A percentile compares a stretch with the other conserved stretches of the same genome.
Evolutionary conservation across 148 eudicot genomes (phyloP).

Genomic region (Polygonum aviculare): DNA sequence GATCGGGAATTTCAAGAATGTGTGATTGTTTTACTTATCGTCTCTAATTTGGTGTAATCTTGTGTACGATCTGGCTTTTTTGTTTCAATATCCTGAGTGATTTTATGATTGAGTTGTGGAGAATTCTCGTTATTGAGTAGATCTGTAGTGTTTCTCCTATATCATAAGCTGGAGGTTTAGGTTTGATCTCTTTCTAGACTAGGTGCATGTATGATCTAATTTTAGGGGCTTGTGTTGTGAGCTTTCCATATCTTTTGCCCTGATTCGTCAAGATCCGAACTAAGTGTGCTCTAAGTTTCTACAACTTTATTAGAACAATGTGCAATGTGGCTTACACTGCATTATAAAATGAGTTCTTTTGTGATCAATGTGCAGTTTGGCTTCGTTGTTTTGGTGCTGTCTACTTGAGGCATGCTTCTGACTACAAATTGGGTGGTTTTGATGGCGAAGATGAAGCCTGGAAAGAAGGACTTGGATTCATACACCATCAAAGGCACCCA

Average conservation of each 20-base stretch:
- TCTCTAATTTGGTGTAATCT: background rate
- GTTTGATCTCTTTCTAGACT: background rate
- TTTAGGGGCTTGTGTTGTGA: too few relatives aligned
- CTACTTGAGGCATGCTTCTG: slow-evolving; percentile 10
- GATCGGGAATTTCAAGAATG: background rate
- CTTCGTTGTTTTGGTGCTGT: slow-evolving; percentile 7
- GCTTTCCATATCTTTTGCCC: too few relatives aligned
- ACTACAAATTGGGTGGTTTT: background rate
- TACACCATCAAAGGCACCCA: slow-evolving; percentile 35
- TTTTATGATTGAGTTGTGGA: too few relatives aligned
- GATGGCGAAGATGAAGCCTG: slow-evolving; percentile 40
- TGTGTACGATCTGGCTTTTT: background rate
- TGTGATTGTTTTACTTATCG: background rate
- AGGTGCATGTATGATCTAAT: background rate
- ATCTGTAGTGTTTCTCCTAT: background rate
- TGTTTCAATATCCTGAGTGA: too few relatives aligned
- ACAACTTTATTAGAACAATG: too few relatives aligned
- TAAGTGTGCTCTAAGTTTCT: too few relatives aligned
- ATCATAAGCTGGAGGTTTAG: background rate
- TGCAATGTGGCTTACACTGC: background rate
- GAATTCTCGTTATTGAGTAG: background rate
- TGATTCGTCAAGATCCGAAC: too few relatives aligned
- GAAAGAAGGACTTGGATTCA: slow-evolving; percentile 30
- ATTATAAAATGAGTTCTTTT: background rate
- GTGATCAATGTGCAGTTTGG: slow-evolving; percentile 5